Base-by-base conservation (phyloP, 2,329 filamentous ascomycete genomes). In the Neofusicoccum sp. region DNA sequence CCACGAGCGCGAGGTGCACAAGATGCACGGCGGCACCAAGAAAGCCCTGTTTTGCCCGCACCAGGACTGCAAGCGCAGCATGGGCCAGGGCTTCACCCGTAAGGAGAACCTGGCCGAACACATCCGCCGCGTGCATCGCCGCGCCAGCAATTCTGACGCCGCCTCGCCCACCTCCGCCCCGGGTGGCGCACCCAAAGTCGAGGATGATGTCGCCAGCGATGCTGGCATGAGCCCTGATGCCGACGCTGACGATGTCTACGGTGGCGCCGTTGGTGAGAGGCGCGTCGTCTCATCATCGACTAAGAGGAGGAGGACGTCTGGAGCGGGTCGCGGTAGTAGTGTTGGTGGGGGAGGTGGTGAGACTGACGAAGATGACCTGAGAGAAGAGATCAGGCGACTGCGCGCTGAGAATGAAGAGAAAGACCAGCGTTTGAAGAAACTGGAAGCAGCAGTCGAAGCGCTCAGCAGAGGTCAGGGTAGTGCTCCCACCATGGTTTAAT, bases 61-160 rank as follows among this genome's bases (percentile, higher is more conserved):
- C 69, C 75, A 81, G 38, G 91, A 91, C 71, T 98, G 93, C 82
- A 96, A 96, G 73, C 89, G 93, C 38, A 90, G 92, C 70, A 87
- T 86, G 0, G 93, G 91, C 64, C 90, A 91, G 69, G 92, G 92
- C 24, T 98, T 98, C 74, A 96, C 93, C 7, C 86, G 93, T 53
- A 90, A 93, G 70, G 93, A 98, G 76, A 98, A 98, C 69, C 81
- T 97, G 3, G 92, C 93, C 71, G 93, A 98, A 76, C 93, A 98
- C 75, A 80, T 97, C 16, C 89, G 93, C 20, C 87, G 93, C 28
- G 90, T 96, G n/a, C 93, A 98, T 72, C 72, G 74, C 24, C 64
- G 72, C 51, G 71, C 72, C 24, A 75, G 72, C 62, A 71, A 34
- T 26, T 36, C 47, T 3, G 60, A 62, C 20, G 58, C 45, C 33